Evolutionary conservation across 2,329 filamentous ascomycete species (phyloP), one percentile per base, ranked within the genome.

Genomic region (Biscogniauxia mediterranea): DNA sequence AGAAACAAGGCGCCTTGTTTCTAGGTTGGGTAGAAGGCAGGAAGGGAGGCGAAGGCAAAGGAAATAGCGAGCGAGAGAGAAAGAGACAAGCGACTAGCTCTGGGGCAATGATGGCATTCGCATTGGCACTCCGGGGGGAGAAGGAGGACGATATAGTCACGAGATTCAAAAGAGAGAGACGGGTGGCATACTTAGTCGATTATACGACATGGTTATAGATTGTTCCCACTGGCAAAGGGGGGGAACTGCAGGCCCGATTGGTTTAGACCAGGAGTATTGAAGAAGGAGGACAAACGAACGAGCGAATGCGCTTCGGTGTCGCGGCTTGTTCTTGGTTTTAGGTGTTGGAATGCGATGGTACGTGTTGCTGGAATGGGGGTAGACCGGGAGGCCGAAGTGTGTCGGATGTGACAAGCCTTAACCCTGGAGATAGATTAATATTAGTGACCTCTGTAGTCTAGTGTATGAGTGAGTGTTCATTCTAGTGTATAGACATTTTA

Each of bases 121-220:
- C 52, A 50, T 38, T 56, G 56, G 42, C 23, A 32, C 56, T 52
- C 28, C 58, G 23, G 54, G 57, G 46, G 15, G 52, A 8, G 20
- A 32, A 13, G 38, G 52, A 52, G 55, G 59, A 42, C 52, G 55
- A 55, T 55, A 57, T 61, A 61, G 56, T 32, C 28, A 32, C 28
- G 7, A 32, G 28, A 32, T 32, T 32, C 28, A 32, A 66, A 59
- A 11, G 13, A 46, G 17, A 46, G 38, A 11, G 13, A n/a, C 38
- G 38, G 38, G 15, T 17, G 38, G 38, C 86, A 80, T 83, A 86
- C 89, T 86, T 82, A 91, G 77, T 70, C 88, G 86, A 80, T 91
- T 90, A 80, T 92, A 92, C 74, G 87, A 85, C 87, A 91, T 90
- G 78, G 74, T 78, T 61, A 64, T 63, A 28, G 56, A 63, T 61